phyloP scores from a whole-genome alignment of 1,284 basidiomycete species.

The Pterula multifida region DNA sequence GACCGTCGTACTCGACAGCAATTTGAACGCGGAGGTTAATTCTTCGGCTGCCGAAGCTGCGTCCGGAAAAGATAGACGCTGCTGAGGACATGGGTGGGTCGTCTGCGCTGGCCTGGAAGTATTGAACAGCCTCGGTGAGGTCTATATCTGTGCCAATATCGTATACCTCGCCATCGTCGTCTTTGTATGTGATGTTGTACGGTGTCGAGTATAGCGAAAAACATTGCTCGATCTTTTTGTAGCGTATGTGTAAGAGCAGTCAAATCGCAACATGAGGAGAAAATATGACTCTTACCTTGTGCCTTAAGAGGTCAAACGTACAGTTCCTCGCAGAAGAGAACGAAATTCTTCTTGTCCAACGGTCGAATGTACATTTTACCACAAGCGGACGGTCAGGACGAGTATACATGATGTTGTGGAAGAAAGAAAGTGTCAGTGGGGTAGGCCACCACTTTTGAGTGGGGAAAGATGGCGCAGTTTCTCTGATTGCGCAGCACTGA shows the following conservation, averaged over 20 bases:
- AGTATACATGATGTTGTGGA: no score
- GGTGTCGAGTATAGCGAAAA: slow-evolving; percentile 62
- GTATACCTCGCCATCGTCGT: slow-evolving; percentile 74
- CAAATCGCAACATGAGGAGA: slow-evolving; percentile 1
- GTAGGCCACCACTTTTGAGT: no score
- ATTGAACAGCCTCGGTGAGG: slow-evolving; percentile 75
- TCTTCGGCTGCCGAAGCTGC: slow-evolving; percentile 53
- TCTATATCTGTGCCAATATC: slow-evolving; percentile 61
- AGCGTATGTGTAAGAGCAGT: slow-evolving; percentile 1
- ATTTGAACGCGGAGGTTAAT: slow-evolving; percentile 71
- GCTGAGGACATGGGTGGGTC: slow-evolving; percentile 58
- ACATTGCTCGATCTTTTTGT: slow-evolving; percentile 56
- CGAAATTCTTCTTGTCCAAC: slow-evolving; percentile 60
- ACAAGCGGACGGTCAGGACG: slow-evolving; percentile 56
- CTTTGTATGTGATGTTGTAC: slow-evolving; percentile 71
- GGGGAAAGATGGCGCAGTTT: no score
- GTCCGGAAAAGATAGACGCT: slow-evolving; percentile 60
- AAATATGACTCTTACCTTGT: slow-evolving; percentile 54
- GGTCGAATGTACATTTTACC: slow-evolving; percentile 72
- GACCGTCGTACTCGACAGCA: slow-evolving; percentile 78
- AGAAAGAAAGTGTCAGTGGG: no score
- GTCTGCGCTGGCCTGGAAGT: slow-evolving; percentile 64
- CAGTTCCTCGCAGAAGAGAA: slow-evolving; percentile 70
- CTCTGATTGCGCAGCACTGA: no score
- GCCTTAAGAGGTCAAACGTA: slow-evolving; percentile 57